Conservation (phyloP, 129 eudicot genomes). For the Centella asiatica region DNA sequence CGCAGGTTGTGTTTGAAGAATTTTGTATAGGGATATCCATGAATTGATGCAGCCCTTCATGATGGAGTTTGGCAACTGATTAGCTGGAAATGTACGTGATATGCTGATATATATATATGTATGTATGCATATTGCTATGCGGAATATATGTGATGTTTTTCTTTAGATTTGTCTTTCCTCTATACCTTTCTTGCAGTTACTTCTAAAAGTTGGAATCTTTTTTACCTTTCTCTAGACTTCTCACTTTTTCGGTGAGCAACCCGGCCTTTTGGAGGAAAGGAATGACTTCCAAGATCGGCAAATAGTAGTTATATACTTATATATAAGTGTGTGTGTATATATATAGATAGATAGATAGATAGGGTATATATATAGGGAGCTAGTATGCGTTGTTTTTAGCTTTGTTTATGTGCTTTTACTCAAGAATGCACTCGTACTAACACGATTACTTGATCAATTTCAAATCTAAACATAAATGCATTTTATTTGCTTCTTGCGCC, state of each 20-base stretch:
- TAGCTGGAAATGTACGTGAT: not conserved
- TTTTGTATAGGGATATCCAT: constrained; percentile 16
- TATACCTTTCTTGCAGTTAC: constrained; percentile 27
- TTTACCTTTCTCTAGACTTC: constrained; percentile 4
- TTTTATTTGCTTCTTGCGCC: no score
- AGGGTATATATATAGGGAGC: no score
- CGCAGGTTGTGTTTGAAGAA: not conserved
- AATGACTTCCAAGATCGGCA: not conserved
- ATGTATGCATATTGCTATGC: no score
- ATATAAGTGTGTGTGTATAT: no score
- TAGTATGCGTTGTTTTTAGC: no score
- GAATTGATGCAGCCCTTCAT: not conserved
- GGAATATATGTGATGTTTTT: constrained; percentile 20
- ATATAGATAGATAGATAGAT: no score
- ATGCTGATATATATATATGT: not conserved
- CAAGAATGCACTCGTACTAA: no score
- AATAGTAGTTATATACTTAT: not conserved
- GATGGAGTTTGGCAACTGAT: not conserved
- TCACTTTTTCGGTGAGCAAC: not conserved
- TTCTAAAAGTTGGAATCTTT: not conserved
- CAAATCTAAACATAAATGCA: no score
- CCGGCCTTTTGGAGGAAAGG: constrained; percentile 14
- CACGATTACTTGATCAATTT: no score
- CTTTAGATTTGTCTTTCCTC: constrained; percentile 19
- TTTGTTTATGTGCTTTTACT: no score